Evolutionary conservation across 1,284 basidiomycete species (phyloP).

Genomic region (Exobasidium cylindrosporum): DNA sequence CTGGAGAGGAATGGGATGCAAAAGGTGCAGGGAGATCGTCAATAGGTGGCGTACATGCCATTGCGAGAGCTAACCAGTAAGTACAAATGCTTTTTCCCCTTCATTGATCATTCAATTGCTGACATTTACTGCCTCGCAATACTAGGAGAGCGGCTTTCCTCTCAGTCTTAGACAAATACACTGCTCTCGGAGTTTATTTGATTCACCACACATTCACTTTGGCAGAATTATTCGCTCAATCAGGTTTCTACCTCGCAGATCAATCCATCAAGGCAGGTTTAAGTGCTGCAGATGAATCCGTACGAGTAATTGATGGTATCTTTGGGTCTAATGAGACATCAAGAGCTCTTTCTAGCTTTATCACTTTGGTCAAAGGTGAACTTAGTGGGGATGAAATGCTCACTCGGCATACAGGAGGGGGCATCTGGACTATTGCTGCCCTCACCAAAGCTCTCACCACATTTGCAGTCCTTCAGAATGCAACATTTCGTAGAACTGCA

Average conservation of each 20-base stretch:
- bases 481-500: constrained; percentile 57
- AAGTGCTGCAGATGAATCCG: constrained; percentile 58
- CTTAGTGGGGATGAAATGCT: constrained; percentile 52
- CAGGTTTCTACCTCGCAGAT: constrained; percentile 58
- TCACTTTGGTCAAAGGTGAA: constrained; percentile 59
- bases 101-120: constrained; percentile 5
- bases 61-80: constrained; percentile 1
- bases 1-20: constrained; percentile 31
- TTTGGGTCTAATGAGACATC: constrained; percentile 61
- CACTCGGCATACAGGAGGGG: constrained; percentile 42
- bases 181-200: constrained; percentile 61
- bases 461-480: constrained; percentile 60
- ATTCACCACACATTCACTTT: constrained; percentile 60
- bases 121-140: neutral
- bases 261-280: constrained; percentile 28
- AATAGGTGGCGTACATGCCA: constrained; percentile 1
- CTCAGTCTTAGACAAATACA: constrained; percentile 59
- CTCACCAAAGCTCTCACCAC: constrained; percentile 61
- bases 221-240: constrained; percentile 61
- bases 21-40: constrained; percentile 22
- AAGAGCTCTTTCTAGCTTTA: constrained; percentile 59
- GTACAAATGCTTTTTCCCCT: no score
- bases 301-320: constrained; percentile 59
- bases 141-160: constrained; percentile 51
- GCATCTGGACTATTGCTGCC: constrained; percentile 27